These are phyloP conservation scores for Pythium oligandrum DNA, from an alignment of 352 stramenopile genomes.

Conservation along the genomic window DNA sequence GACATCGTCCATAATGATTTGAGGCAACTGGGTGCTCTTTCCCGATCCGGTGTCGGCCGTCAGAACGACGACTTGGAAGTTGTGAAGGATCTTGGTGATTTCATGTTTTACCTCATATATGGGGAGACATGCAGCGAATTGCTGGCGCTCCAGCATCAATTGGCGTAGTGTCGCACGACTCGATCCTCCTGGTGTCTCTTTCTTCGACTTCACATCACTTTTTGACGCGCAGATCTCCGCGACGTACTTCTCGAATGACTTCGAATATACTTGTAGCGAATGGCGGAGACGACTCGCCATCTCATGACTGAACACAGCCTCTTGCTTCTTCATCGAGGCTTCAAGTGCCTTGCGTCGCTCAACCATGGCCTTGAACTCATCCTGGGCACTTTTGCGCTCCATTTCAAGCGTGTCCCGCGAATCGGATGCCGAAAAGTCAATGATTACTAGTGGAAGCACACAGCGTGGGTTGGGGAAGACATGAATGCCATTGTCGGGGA, in stretches of 20 bases:
- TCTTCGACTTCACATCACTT: too few species aligned
- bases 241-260: background rate
- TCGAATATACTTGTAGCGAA: slow-evolving; percentile 8
- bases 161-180: background rate
- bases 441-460: slow-evolving; percentile 13
- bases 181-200: too few species aligned
- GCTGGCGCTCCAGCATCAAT: slow-evolving; percentile 9
- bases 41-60: slow-evolving; percentile 26
- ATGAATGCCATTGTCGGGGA: slow-evolving; percentile 4
- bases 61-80: slow-evolving; percentile 13
- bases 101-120: slow-evolving; percentile 19
- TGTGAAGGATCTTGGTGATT: slow-evolving; percentile 10
- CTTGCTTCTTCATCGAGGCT: slow-evolving; percentile 6
- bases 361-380: background rate
- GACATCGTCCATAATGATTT: slow-evolving; percentile 24
- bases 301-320: slow-evolving; percentile 3
- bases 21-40: slow-evolving; percentile 26
- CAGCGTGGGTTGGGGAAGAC: slow-evolving; percentile 19
- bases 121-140: slow-evolving; percentile 15
- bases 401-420: slow-evolving; percentile 5
- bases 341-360: slow-evolving; percentile 1
- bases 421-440: slow-evolving; percentile 12
- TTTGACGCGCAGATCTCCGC: too few species aligned
- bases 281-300: slow-evolving; percentile 3
- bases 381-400: background rate